Evolutionary conservation across 2,329 filamentous ascomycete species (phyloP), one percentile per base, ranked within the genome.

Genomic region (Cytospora leucostoma): DNA sequence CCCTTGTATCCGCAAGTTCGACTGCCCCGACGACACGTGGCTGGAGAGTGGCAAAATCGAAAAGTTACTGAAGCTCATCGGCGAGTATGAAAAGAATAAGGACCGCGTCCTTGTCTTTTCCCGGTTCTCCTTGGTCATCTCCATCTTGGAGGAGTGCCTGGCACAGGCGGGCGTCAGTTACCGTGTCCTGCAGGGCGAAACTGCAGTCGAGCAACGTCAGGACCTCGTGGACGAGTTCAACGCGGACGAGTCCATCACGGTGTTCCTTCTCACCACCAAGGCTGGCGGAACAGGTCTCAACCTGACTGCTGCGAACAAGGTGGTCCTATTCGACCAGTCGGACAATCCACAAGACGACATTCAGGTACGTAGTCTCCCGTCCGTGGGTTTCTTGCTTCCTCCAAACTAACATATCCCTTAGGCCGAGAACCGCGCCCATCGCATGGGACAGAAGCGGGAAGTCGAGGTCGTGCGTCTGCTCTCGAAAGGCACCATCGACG

Each of bases 331-430:
- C 74, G 95, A 99, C 76, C 90, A 91, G 67, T 92, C 89, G n/a
- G 97, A 97, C 78, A 99, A 99, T 70, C 95, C 95, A 0, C 95
- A 99, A 73, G 94, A 98, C 69, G 95, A 99, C 73, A 88, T 97
- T n/a, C 95, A 99, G 75, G 58, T 52, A 52, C 47, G 15, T 37
- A 52, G 34, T 4, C 32, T 6, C 15, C n/a, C n/a, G 5, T 47
- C 8, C 27, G 19, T 13, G n/a, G 15, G 38, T n/a, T 17, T 13
- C 7, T 19, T 10, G 7, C 4, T 44, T 4, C 34, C 11, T 5
- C 1, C 13, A 13, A 4, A 10, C 19, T 55, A 21, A 55, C 58
- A 37, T 10, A 55, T 44, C 1, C 37, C 15, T 10, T 15, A 38
- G 12, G 95, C 95, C 0, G 95, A 98, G 80, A 98, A 99, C 74